Evolutionary conservation across 177 flowering plant species (phyloP).

Genomic region (Viscum album): DNA sequence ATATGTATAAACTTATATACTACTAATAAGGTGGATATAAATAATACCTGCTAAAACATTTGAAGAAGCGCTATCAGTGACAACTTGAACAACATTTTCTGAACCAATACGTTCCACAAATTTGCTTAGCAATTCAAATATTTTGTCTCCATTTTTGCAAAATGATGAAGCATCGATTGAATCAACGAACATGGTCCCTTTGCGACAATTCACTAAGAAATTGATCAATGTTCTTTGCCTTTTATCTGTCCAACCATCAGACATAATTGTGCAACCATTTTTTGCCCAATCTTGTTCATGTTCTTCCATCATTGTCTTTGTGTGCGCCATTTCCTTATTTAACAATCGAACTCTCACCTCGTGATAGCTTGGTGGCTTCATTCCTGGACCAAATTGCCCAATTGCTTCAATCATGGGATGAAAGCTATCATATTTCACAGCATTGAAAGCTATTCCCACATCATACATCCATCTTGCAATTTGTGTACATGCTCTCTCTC

Average conservation of each 20-base stretch:
- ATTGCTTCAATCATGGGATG: background rate
- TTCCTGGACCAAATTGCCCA: background rate
- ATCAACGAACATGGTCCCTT: background rate
- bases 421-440: background rate
- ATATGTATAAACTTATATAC: background rate
- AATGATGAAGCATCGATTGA: constrained; percentile 7
- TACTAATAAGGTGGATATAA: too few species aligned
- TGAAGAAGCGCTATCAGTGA: background rate
- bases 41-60: background rate
- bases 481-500: background rate
- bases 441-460: constrained; percentile 4
- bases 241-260: constrained; percentile 7
- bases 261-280: constrained; percentile 10
- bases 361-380: constrained; percentile 7
- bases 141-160: background rate
- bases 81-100: constrained; percentile 7
- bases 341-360: background rate
- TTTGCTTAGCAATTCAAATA: background rate
- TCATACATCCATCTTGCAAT: constrained; percentile 4
- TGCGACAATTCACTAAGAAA: constrained; percentile 6
- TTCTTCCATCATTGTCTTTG: background rate
- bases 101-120: background rate
- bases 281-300: background rate
- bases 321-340: background rate
- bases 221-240: background rate